Base-by-base conservation (phyloP, 2,329 filamentous ascomycete genomes). In the Microthyrium microscopicum region DNA sequence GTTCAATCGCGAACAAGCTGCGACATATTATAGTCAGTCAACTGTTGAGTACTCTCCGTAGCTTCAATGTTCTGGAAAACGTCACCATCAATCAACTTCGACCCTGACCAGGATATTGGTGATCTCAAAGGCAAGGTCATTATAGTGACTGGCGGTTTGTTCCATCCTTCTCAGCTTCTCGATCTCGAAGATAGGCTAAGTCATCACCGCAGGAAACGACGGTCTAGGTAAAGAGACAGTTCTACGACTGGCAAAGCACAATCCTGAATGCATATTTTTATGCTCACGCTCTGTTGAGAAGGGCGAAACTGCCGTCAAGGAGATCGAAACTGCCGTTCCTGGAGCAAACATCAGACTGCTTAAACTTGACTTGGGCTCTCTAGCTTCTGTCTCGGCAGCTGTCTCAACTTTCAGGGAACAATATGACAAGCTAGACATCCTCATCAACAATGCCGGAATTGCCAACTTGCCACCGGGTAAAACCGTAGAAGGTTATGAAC, bases 401-500 rank as follows among this genome's bases (percentile, higher is more conserved):
- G 57, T 54, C 4, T 49, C 54, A 2, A 37, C 40, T 2, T 57
- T 65, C 45, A 43, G 45, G 4, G 29, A 44, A 4, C 39, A 44
- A 12, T 49, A 52, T 13, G 56, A 59, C 4, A 53, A 57, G 3
- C 52, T 66, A n/a, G 60, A 66, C 38, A 47, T 64, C 20, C 48
- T 64, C 5, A 49, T 63, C 36, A 52, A 56, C 45, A 64, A 66
- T 39, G 61, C 62, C 1, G 61, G 61, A 24, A 49, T 64, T 34
- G 57, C 58, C 41, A 45, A 43, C 2, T 26, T 40, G 0, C 37
- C 38, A 15, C 13, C 44, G 26, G 46, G 42, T 16, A 45, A 50
- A 2, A 64, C 62, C 1, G 47, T 52, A n/a, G 60, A 66, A 29
- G 61, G 60, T 27, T 64, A 62, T 39, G 63, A 68, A 43, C 52